Evolutionary conservation across 768 basidiomycete genomes (phyloP), one percentile per base, ranked within the genome.

Genomic region (Psilocybe cubensis): DNA sequence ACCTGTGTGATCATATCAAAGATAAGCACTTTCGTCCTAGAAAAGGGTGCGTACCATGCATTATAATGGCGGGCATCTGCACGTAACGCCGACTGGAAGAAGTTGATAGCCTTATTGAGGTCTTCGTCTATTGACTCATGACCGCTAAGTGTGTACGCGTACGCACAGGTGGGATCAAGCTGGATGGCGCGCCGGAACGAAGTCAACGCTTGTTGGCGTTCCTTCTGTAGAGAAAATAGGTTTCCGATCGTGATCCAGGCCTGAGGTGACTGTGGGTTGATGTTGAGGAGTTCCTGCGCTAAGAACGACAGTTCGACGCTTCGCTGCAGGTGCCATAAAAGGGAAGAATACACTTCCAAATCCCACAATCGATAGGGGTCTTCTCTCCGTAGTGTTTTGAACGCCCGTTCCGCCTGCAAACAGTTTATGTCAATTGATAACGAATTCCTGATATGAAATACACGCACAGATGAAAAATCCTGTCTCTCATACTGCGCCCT

Each of bases 241-340:
- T 99, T 99, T 51, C 97, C 97, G 25, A 94, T 87, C 1, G 95
- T 92, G 63, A 98, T 97, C 97, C 97, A 99, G 14, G 95, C 86
- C 68, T 96, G 85, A 10, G 96, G 77, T 23, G 91, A 86, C 56
- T 83, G 84, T n/a, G 94, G 85, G 62, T 89, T 81, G 69, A 95
- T 88, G 52, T 87, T 85, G 64, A 97, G 84, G 42, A 98, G 79
- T 62, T 96, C 93, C 72, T 98, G 96, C 1, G 96, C 92, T 31
- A 99, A 81, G 76, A 89, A 94, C 3, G 96, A 95, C 57, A 99
- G 81, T 63, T 90, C 84, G 51, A 94, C 86, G 61, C 84, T 85
- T 63, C 86, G 83, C 68, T 92, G 89, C 47, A 97, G 77, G 73
- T 98, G 96, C 96, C 96, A 99, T 43, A 98, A 78, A 31, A 96